Evolutionary conservation across 805 yeast genomes (phyloP).

Genomic region (Suhomyces xylopsoci): DNA sequence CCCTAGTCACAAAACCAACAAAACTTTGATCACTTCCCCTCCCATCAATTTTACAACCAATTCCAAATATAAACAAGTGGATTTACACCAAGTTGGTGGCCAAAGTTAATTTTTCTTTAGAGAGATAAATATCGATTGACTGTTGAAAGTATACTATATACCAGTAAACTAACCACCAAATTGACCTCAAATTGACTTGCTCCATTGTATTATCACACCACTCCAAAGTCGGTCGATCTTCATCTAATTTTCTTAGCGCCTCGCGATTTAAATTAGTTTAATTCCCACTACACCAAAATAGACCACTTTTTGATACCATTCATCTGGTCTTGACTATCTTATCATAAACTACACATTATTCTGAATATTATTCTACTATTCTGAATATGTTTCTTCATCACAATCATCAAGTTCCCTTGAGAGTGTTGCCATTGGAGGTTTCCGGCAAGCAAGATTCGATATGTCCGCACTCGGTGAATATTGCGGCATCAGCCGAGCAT

Average conservation of each 20-base stretch:
- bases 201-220: neutral
- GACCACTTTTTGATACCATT: neutral
- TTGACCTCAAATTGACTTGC: neutral
- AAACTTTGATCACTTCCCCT: constrained; percentile 8
- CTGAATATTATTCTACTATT: no score
- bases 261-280: neutral
- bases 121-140: neutral
- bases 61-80: constrained; percentile 5
- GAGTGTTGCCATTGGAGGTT: constrained; percentile 6
- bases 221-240: neutral
- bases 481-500: neutral
- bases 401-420: constrained; percentile 6
- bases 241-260: neutral
- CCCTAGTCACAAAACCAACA: constrained; percentile 4
- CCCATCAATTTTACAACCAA: constrained; percentile 3
- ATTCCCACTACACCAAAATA: neutral
- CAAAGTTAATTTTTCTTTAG: neutral
- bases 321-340: neutral
- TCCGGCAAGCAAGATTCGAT: constrained; percentile 1
- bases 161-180: neutral
- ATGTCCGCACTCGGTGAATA: neutral
- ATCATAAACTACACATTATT: neutral
- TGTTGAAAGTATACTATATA: neutral
- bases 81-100: neutral
- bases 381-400: constrained; percentile 1